Conservation (phyloP, 495 filamentous ascomycete species). For the Pseudomonodictys pantanalensis region DNA sequence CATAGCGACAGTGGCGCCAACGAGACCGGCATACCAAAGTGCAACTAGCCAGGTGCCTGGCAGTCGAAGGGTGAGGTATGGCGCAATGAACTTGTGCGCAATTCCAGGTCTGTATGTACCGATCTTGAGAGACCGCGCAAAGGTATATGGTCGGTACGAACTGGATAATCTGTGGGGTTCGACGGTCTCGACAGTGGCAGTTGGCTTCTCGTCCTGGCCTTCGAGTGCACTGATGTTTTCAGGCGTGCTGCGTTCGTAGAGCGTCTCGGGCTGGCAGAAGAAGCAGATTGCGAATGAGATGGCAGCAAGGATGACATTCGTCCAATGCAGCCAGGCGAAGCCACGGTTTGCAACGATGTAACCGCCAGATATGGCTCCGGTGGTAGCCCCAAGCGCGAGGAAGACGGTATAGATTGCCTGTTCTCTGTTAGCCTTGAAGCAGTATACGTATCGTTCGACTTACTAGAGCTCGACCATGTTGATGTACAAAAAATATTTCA, state of each 20-base stretch:
- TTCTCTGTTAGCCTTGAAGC: constrained; percentile 4
- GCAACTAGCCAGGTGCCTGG: constrained; percentile 38
- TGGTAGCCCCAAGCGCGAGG: constrained; percentile 27
- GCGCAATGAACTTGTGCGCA: constrained; percentile 28
- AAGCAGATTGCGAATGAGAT: constrained; percentile 23
- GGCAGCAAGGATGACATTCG: constrained; percentile 36
- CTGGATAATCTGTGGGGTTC: background rate
- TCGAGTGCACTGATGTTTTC: background rate
- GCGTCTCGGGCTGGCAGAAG: constrained; percentile 34
- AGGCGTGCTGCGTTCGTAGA: constrained; percentile 25
- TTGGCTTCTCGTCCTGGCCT: too few relatives aligned
- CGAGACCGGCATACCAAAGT: constrained; percentile 36
- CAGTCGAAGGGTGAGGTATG: constrained; percentile 29
- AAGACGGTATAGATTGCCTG: constrained; percentile 37
- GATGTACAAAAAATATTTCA: constrained; percentile 37
- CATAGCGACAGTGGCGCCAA: constrained; percentile 35
- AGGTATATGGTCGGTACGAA: constrained; percentile 23
- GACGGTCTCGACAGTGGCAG: too few relatives aligned
- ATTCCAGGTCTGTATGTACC: constrained; percentile 23
- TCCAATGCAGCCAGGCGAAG: constrained; percentile 35
- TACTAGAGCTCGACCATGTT: constrained; percentile 36
- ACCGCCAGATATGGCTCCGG: constrained; percentile 28
- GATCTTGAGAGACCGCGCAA: constrained; percentile 23
- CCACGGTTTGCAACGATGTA: constrained; percentile 33
- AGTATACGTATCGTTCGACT: background rate